phyloP scores from a whole-genome alignment of 2,329 filamentous ascomycete species.

The Eutypa lata region DNA sequence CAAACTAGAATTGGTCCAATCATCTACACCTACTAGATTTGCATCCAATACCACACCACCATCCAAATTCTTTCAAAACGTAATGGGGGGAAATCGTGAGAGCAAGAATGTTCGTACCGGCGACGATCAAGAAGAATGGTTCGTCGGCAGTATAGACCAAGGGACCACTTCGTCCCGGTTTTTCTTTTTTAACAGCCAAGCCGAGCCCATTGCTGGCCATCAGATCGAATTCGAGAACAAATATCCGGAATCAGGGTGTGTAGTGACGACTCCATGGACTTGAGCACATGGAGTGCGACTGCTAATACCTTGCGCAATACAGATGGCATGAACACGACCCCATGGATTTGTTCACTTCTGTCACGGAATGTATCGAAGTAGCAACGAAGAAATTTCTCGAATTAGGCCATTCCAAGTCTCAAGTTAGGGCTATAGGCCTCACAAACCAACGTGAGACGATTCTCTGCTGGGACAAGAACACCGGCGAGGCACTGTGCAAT shows the following conservation, averaged over 20 bases:
- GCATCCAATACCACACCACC: constrained; percentile 7
- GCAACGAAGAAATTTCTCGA: constrained; percentile 68
- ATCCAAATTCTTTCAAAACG: constrained; percentile 9
- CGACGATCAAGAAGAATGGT: constrained; percentile 47
- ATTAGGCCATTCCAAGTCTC: constrained; percentile 63
- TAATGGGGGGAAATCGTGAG: constrained; percentile 23
- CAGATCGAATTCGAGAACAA: constrained; percentile 85
- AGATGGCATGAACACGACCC: constrained; percentile 93
- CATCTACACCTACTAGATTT: constrained; percentile 1
- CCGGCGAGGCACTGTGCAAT: constrained; percentile 77
- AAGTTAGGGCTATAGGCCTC: constrained; percentile 78
- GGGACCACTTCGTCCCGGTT: constrained; percentile 88
- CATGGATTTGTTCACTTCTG: constrained; percentile 69
- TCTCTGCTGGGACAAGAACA: constrained; percentile 77
- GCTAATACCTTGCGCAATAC: constrained; percentile 8
- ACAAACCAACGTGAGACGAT: constrained; percentile 91
- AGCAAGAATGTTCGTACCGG: constrained; percentile 18
- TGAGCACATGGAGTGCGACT: constrained; percentile 3
- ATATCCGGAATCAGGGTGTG: constrained; percentile 81
- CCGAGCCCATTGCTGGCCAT: constrained; percentile 75
- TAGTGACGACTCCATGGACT: constrained; percentile 17
- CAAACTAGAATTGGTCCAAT: constrained; percentile 4
- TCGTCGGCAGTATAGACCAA: constrained; percentile 85
- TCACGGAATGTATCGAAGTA: constrained; percentile 75
- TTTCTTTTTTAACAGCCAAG: constrained; percentile 80